Evolutionary conservation across 257 asterid genomes (phyloP), one percentile per base, ranked within the genome.

Genomic region (Penstemon barbatus): DNA sequence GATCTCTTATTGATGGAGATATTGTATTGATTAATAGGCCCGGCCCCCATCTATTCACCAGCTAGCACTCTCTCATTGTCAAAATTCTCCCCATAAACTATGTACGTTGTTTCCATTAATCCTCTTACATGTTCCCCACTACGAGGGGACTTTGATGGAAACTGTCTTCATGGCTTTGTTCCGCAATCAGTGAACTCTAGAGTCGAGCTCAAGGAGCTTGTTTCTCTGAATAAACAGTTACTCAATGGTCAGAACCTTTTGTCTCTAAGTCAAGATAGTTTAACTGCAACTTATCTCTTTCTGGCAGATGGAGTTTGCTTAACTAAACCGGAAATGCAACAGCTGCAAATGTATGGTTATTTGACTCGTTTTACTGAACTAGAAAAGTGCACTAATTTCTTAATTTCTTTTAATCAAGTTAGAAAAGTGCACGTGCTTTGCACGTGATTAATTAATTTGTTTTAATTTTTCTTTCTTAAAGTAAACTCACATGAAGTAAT

Each of bases 41-140:
- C 58, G 99, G 70, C 97, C 97, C 58, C 99, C 99, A 4, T 86
- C 97, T 66, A 91, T 94, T 68, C 99, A 94, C 74, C 99, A 91
- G 18, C 18, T 15, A 15, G 55, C 99, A 94, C 66, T 94, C 99
- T 6, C 18, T 15, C 18, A 15, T 85, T 8, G 97, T 91, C 54
- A 86, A 79, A 77, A 64, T 86, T 71, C 96, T 94, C 50, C 99
- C 97, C 0, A 71, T 71, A 60, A 69, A 65, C 39, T 76, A 85
- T 19, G 97, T 15, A 15, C 18, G 18, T 80, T 74, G 77, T 86
- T 33, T 82, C 96, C 36, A 84, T 94, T 39, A 94, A 94, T 65
- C 99, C 99, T 11, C 87, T 87, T 13, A 77, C 87, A 6, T 94
- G 99, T 78, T 77, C 88, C 40, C 99, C 99, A 38, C 79, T 94